These are phyloP conservation scores for Coccomyxa subellipsoidea DNA, from an alignment of 163 green algal genomes.

Conservation along the genomic window DNA sequence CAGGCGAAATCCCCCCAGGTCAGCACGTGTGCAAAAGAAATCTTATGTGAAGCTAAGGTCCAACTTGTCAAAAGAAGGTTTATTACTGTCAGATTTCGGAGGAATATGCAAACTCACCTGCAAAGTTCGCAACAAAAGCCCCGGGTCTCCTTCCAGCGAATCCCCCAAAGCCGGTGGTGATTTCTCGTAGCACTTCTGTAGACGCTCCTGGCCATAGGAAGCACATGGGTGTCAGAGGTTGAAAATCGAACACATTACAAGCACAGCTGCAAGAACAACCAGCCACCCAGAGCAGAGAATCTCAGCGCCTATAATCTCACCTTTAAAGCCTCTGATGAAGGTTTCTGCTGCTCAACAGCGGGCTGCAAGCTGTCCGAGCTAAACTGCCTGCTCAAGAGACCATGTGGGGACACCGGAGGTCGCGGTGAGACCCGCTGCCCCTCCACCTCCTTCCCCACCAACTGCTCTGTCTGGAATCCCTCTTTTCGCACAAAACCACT, in stretches of 20 bases:
- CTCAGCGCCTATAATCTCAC: neutral
- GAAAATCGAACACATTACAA: neutral
- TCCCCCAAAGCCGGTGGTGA: neutral
- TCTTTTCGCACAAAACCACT: conserved; percentile 1
- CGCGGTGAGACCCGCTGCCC: neutral
- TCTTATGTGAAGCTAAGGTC: no score
- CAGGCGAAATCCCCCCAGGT: neutral
- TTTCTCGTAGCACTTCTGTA: conserved; percentile 13
- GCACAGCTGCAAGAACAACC: neutral
- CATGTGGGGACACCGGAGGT: neutral
- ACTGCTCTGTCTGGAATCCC: neutral
- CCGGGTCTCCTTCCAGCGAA: neutral
- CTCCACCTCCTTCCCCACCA: neutral
- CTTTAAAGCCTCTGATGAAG: neutral
- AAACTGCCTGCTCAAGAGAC: conserved; percentile 9
- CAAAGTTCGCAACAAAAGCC: neutral
- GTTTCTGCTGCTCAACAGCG: neutral
- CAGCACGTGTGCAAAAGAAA: neutral
- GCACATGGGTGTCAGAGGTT: neutral
- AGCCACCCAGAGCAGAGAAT: neutral
- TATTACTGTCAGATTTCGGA: neutral
- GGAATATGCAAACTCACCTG: neutral
- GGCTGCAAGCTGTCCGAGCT: neutral
- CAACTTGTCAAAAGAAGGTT: neutral
- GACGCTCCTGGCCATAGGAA: neutral